These are phyloP conservation scores for Hypoxylon subgilvum DNA, from an alignment of 495 filamentous ascomycete species.

Conservation along the genomic window DNA sequence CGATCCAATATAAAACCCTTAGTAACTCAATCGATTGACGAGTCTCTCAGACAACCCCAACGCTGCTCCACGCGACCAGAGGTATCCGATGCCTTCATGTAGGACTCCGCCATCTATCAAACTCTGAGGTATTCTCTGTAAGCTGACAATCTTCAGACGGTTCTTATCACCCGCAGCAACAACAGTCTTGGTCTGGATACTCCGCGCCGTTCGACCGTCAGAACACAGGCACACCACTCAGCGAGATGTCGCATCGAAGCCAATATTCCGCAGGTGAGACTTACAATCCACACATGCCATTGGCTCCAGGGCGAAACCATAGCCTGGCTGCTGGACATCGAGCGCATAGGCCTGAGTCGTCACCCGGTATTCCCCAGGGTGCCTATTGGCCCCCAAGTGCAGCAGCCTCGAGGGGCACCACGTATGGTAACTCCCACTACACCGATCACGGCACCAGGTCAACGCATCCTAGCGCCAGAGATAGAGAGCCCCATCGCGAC, in stretches of 20 bases:
- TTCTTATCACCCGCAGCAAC: too few relatives aligned
- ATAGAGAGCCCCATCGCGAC: not conserved
- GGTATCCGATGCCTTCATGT: conserved; percentile 10
- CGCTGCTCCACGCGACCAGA: conserved; percentile 10
- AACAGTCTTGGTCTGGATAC: conserved; percentile 12
- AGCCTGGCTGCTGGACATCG: not conserved
- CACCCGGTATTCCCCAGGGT: not conserved
- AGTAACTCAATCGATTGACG: not conserved
- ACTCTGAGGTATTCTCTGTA: not conserved
- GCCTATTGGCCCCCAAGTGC: too few relatives aligned
- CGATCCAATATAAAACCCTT: conserved; percentile 7
- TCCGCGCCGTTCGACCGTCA: conserved; percentile 6
- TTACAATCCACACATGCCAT: not conserved
- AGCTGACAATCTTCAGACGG: conserved; percentile 24
- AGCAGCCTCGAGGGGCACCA: too few relatives aligned
- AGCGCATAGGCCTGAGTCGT: too few relatives aligned
- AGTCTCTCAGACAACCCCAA: not conserved
- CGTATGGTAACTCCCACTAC: too few relatives aligned
- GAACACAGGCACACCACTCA: not conserved
- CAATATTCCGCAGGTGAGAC: not conserved
- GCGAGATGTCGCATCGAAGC: not conserved
- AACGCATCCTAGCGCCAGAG: not conserved
- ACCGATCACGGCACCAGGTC: not conserved
- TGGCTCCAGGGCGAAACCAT: not conserved
- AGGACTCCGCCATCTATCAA: conserved; percentile 1